Percentiles rank a stretch among this genome's conserved stretches.
phyloP scores from a whole-genome alignment of 768 basidiomycete species.

The Lactifluus pinguis region DNA sequence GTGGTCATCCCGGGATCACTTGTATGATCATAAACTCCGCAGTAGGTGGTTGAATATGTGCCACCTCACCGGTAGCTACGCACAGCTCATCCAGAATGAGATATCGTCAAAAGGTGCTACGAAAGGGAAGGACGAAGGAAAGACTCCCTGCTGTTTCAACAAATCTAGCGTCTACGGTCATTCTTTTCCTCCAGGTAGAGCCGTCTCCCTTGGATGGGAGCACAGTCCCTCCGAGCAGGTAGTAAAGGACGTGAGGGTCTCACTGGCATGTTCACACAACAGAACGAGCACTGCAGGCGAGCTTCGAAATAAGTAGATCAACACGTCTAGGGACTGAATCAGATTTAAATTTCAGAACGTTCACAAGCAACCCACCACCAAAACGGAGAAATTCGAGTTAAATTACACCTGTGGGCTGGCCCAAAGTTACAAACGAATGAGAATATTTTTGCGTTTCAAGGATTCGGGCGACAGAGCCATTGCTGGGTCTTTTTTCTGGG shows the following conservation, averaged over 20 bases:
- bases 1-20: not conserved
- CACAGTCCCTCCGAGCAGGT: conserved; percentile 72
- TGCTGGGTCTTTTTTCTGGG: too few species aligned
- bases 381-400: too few species aligned
- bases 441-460: too few species aligned
- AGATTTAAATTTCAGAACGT: not conserved
- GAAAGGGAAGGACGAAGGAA: not conserved
- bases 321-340: not conserved
- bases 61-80: conserved; percentile 61
- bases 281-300: conserved; percentile 72
- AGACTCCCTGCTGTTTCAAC: conserved; percentile 65
- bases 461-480: too few species aligned
- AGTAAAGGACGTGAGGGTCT: conserved; percentile 70
- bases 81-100: conserved; percentile 41
- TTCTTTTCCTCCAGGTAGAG: conserved; percentile 72
- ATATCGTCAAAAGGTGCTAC: conserved; percentile 57
- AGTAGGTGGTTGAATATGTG: conserved; percentile 78
- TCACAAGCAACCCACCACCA: too few species aligned
- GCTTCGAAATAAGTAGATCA: conserved; percentile 32
- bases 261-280: conserved; percentile 51
- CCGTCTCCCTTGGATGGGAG: conserved; percentile 74
- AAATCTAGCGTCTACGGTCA: conserved; percentile 57
- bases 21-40: conserved; percentile 28
- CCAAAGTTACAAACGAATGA: not conserved
- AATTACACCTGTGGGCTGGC: not conserved